Conservation (phyloP, 2,329 filamentous ascomycete species). For the Diaporthe longicolla region DNA sequence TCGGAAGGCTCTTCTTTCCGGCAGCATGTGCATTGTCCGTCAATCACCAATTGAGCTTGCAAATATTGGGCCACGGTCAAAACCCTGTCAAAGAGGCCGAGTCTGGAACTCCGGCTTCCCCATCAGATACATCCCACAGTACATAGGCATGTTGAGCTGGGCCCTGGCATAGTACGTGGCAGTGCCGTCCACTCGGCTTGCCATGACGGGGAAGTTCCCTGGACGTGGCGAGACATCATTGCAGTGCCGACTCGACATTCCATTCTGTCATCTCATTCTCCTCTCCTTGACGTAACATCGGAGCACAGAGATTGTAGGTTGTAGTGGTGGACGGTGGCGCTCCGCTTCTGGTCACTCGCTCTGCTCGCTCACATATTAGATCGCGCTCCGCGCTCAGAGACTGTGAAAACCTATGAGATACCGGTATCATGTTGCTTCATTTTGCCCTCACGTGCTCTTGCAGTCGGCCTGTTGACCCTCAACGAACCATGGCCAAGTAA, state of each 20-base stretch:
- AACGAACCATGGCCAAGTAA: background rate
- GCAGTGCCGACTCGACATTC: background rate
- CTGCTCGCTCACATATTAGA: too few species aligned
- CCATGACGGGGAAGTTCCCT: background rate
- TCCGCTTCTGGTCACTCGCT: too few species aligned
- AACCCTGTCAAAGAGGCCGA: background rate
- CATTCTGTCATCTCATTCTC: background rate
- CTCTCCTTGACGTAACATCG: too few species aligned
- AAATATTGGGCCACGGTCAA: background rate
- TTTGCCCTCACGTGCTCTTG: background rate
- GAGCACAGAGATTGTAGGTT: too few species aligned
- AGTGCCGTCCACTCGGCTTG: background rate
- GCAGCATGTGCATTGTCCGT: slow-evolving; percentile 2
- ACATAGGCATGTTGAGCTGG: too few species aligned
- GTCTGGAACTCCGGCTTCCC: background rate
- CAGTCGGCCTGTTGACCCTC: background rate
- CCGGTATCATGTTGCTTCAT: too few species aligned
- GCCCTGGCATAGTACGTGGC: background rate
- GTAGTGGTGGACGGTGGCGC: too few species aligned
- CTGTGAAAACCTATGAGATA: too few species aligned
- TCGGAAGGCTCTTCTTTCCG: slow-evolving; percentile 4
- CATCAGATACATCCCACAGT: background rate
- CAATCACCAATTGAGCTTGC: background rate
- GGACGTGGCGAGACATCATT: background rate
- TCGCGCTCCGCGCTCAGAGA: too few species aligned